These are phyloP conservation scores for Epichloe hybrida DNA, from an alignment of 2,329 filamentous ascomycete genomes.

Conservation along the genomic window DNA sequence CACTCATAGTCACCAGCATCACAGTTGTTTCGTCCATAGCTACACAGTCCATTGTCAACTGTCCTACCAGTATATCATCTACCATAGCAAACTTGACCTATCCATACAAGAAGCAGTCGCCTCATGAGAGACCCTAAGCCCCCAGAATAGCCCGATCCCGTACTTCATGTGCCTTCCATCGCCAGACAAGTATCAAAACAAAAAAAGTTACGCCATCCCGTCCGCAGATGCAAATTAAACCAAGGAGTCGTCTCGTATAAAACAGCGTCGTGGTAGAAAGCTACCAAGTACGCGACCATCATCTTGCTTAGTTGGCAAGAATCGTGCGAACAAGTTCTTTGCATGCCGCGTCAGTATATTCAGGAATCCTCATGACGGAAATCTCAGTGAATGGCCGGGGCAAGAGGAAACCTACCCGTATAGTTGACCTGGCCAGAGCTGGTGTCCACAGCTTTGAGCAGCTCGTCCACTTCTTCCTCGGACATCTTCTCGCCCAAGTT, in stretches of 20 bases:
- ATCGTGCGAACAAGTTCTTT: constrained; percentile 75
- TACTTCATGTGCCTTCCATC: neutral
- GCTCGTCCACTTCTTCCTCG: constrained; percentile 95
- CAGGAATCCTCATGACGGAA: neutral
- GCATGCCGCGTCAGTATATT: constrained; percentile 2
- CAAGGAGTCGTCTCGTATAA: constrained; percentile 8
- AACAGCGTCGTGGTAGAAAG: neutral
- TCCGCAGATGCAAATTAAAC: constrained; percentile 2
- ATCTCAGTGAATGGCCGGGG: neutral
- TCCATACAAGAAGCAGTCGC: constrained; percentile 2
- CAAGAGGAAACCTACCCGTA: constrained; percentile 45
- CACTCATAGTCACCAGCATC: too few species aligned
- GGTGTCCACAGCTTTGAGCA: constrained; percentile 95
- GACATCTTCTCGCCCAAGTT: constrained; percentile 99
- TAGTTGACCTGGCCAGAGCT: constrained; percentile 97
- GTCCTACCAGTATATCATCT: neutral
- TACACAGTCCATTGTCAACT: neutral
- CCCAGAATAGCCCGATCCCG: neutral
- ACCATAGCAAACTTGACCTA: neutral
- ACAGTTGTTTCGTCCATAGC: neutral
- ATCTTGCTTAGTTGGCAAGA: constrained; percentile 55
- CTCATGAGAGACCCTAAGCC: neutral
- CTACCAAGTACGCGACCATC: neutral
- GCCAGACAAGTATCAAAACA: constrained; percentile 9
- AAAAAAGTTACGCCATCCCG: constrained; percentile 3